Evolutionary conservation across 169 alveolate species (phyloP), one percentile per base, ranked within the genome.

Genomic region (Babesia caballi): DNA sequence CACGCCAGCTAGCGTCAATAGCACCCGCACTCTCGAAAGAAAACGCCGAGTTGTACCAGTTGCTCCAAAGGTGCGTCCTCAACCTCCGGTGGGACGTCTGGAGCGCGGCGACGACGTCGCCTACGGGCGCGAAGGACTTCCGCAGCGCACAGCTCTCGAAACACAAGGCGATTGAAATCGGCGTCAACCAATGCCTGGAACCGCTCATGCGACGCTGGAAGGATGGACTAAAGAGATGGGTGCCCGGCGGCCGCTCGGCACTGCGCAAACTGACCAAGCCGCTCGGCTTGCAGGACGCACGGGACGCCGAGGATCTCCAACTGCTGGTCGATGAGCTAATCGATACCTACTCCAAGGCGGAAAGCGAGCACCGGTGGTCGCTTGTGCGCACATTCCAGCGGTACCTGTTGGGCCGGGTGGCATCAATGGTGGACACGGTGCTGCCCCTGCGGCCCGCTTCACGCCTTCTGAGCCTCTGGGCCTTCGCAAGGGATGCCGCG

Each of bases 251-350:
- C 19, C 40, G 60, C 54, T 23, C 15, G 2, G 52, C 60, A n/a
- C 27, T 63, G 36, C 44, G 28, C 30, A 52, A 17, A 14, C 46
- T 63, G 61, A 63, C 73, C 27, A 63, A 63, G 21, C n/a, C 73
- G 25, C 73, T 63, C 17, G 73, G 73, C 27, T 17, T 63, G 50
- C 60, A 63, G 14, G 44, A 33, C 23, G 15, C 49, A 6, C 33
- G 27, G 3, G 58, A 49, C 38, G 30, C 15, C 25, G 27, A 2
- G 21, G 73, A 63, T 4, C 19, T 63, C 19, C 28, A 30, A 4
- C 32, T 63, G 60, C 17, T 63, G 52, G 3, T 63, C 46, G 73
- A 63, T 11, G 61, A 63, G 19, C 60, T 63, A 0, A 36, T 63
- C 12, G 73, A 63, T 33, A 52, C 23, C 19, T 63, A 63, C 25